Evolutionary conservation across 257 asterid genomes (phyloP), one percentile per base, ranked within the genome.

Genomic region (Agastache rugosa): DNA sequence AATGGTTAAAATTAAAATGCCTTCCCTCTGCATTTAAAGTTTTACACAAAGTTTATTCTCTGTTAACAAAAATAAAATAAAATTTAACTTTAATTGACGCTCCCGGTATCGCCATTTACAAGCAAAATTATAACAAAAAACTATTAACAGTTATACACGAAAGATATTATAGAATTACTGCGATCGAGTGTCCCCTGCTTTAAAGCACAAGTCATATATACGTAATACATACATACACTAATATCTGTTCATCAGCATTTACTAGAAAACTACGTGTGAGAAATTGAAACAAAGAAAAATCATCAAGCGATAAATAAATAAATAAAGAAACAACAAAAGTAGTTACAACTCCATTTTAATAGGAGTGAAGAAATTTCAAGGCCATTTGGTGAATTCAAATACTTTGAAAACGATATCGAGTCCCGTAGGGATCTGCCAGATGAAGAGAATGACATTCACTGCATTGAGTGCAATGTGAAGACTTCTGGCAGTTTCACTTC

Each of bases 351-450:
- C 4, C 16, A 53, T 19, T n/a, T 27, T 8, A 25, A 25, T 25
- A 34, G 20, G 44, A 42, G 67, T 47, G 3, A 0, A 63, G 29
- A 54, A 62, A 60, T 51, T 42, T 90, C 87, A 93, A 79, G 98
- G 97, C 97, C 98, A 91, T 1, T 76, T 82, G 60, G 96, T 88
- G 78, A 89, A 89, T 67, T 93, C 93, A 23, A 91, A 78, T 6
- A 88, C 96, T 83, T 89, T 91, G 75, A 88, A 81, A 67, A 93
- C 84, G 11, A 89, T 91, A 50, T 93, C 97, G 25, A 92, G 65
- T 68, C 99, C 99, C 1, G 99, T 90, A 10, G 99, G 98, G 67
- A 94, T 94, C 82, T 94, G 99, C 83, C 81, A 86, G 29, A 87
- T 69, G 85, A 94, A 94, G 85, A 94, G 98, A 56, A 72, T 1